These are phyloP conservation scores for Mimosa bimucronata DNA, from an alignment of 306 rosid species.

Conservation along the genomic window DNA sequence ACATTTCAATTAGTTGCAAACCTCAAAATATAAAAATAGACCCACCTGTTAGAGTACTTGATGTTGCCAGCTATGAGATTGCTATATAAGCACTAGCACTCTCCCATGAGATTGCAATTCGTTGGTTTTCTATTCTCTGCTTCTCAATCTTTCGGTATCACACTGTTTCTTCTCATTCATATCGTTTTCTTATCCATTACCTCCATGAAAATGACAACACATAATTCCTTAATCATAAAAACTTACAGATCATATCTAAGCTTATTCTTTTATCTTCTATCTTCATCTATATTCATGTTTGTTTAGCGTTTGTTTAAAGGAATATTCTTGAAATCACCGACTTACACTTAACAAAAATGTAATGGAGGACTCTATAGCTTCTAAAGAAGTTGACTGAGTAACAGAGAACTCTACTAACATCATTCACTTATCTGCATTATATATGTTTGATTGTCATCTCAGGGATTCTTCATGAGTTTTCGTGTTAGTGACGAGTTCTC, in stretches of 20 bases:
- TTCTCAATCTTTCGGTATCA: conserved; percentile 3
- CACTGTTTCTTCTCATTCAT: neutral
- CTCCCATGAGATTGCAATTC: neutral
- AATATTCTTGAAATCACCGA: neutral
- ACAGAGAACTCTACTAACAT: neutral
- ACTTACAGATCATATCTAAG: neutral
- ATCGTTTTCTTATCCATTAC: neutral
- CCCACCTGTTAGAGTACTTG: no score
- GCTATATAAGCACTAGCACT: neutral
- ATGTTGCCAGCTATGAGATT: no score
- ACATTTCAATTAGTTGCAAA: no score
- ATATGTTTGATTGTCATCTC: neutral
- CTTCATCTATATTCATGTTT: neutral
- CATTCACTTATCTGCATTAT: neutral
- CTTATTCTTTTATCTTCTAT: neutral
- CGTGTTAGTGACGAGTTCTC: neutral
- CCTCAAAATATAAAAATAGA: no score
- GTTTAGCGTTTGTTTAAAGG: neutral
- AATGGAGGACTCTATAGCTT: neutral
- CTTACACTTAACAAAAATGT: conserved; percentile 2
- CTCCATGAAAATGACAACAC: neutral
- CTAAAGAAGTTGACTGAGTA: neutral
- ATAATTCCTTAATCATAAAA: neutral
- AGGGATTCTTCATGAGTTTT: neutral
- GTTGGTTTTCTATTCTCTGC: neutral